Percentiles rank a stretch among this genome's conserved stretches.
phyloP scores from a whole-genome alignment of 2,329 filamentous ascomycete species.

The Penicillium sp. region DNA sequence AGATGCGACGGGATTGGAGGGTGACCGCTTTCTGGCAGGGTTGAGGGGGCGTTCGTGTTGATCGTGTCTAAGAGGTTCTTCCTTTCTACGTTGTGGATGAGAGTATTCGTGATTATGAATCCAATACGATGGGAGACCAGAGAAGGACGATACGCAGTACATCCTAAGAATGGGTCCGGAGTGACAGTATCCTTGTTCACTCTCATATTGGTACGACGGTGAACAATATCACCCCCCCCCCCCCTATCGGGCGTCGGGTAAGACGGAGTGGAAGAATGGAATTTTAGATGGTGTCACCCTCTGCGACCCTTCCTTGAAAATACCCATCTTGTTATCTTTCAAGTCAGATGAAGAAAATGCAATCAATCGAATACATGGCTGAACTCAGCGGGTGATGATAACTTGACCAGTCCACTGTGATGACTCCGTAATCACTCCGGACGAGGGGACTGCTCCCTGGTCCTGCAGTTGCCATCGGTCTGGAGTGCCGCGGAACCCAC shows the following conservation, averaged over 20 bases:
- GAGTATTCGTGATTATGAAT: background rate
- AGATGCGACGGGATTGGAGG: conserved; percentile 8
- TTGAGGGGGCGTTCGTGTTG: too few species aligned
- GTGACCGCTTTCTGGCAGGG: background rate
- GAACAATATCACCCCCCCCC: background rate
- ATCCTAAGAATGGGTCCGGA: too few species aligned
- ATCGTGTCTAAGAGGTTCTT: background rate
- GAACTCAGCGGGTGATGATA: too few species aligned
- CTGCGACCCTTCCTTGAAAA: background rate
- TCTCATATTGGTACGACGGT: background rate
- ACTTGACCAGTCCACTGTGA: too few species aligned
- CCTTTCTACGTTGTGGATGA: background rate
- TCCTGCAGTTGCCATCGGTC: background rate
- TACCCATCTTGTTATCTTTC: too few species aligned
- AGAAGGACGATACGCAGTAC: background rate
- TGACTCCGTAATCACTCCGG: background rate
- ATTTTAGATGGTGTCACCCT: background rate
- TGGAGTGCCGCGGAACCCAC: background rate
- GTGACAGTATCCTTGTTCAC: background rate
- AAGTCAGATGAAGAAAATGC: too few species aligned
- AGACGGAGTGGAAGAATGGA: background rate
- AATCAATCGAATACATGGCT: too few species aligned
- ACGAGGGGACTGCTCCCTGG: background rate
- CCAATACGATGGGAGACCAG: background rate
- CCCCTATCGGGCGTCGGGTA: background rate